Conservation (phyloP, 129 eudicot species). For the Cynara cardunculus region DNA sequence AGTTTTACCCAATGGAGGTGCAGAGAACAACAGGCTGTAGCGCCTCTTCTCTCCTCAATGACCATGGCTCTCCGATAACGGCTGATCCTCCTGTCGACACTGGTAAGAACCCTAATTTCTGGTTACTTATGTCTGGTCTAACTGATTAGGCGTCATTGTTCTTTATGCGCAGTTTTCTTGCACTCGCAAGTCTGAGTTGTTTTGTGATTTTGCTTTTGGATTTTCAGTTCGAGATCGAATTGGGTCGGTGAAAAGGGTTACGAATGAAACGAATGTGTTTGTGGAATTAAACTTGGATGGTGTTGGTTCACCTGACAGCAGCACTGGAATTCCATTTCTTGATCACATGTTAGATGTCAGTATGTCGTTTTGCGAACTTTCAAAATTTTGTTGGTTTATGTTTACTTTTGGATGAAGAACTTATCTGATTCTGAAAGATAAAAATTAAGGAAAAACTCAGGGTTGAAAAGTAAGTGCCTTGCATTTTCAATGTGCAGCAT, state of each 20-base stretch:
- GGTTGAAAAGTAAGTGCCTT: neutral
- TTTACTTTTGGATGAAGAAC: neutral
- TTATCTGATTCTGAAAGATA: neutral
- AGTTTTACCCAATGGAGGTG: slow-evolving; percentile 4
- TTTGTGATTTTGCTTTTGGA: slow-evolving; percentile 7
- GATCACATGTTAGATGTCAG: slow-evolving; percentile 99
- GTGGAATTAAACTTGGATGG: slow-evolving; percentile 94
- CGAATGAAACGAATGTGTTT: slow-evolving; percentile 84
- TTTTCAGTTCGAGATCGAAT: slow-evolving; percentile 38
- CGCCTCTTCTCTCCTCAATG: slow-evolving; percentile 15
- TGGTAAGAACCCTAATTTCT: slow-evolving; percentile 18
- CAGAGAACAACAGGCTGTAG: slow-evolving; percentile 15
- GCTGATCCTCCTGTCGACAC: slow-evolving; percentile 7
- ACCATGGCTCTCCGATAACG: neutral
- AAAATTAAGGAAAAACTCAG: neutral
- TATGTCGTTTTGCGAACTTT: neutral
- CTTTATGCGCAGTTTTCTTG: neutral
- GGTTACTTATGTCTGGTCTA: neutral
- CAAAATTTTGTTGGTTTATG: neutral
- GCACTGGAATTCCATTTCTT: slow-evolving; percentile 87
- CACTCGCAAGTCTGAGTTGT: neutral
- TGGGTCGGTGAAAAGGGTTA: slow-evolving; percentile 89
- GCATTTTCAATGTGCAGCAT: neutral
- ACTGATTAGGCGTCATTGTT: neutral
- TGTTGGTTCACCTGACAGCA: slow-evolving; percentile 69